Base-by-base conservation (phyloP, 2,329 filamentous ascomycete species). In the Fusarium anguioides region DNA sequence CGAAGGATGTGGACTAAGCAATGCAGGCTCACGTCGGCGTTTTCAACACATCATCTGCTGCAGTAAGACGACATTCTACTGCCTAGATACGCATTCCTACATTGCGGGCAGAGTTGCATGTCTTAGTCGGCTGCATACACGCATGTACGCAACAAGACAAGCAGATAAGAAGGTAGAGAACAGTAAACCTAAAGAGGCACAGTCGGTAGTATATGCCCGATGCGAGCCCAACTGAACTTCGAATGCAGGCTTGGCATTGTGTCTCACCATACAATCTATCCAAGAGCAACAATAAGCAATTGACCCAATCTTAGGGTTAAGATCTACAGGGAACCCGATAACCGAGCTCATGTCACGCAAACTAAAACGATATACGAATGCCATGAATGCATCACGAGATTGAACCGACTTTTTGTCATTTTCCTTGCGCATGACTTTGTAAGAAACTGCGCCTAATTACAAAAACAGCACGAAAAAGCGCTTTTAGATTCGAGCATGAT, bases 381-480 rank as follows among this genome's bases (percentile, higher is more conserved):
- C 31, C 42, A 60, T 51, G 27, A 53, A 60, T 39, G 33, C 42
- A 64, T 47, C 48, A 66, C 29, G 24, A 62, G 50, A 56, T 57
- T 62, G 68, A 70, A 72, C 62, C 60, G 70, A 68, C 56, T 73
- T 72, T 66, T 71, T 68, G 44, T 67, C 47, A 58, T 68, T 69
- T 48, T 37, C 56, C 47, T 60, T 72, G 56, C 68, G 56, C 47
- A 60, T 65, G 59, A 66, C 64, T 67, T 69, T 48, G 29, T 61
- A 64, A 59, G 53, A 69, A 53, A 57, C 42, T 61, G 64, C 71
- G 70, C 66, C 66, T 71, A 70, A 74, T 71, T 73, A 74, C 68
- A 74, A 71, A 52, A 66, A 73, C 45, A 73, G 61, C 70, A 69
- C 66, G 40, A 50, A 26, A 65, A 50, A 66, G 68, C 71, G 70